A percentile compares a stretch with the other conserved stretches of the same genome.
phyloP scores from a whole-genome alignment of 805 yeast species.

The Spathaspora passalidarum region DNA sequence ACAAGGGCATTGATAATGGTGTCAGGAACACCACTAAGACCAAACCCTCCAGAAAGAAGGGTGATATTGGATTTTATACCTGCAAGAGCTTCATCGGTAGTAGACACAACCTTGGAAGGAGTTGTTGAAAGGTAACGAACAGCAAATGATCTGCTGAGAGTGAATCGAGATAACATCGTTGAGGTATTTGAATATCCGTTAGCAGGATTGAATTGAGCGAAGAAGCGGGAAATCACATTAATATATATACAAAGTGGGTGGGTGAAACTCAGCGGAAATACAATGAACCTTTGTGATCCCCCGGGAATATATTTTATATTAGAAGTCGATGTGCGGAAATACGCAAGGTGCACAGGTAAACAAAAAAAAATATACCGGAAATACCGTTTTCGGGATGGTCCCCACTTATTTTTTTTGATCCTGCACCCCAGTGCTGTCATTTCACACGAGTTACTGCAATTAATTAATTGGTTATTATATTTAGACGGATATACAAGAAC shows the following conservation, averaged over 20 bases:
- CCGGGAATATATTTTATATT: neutral
- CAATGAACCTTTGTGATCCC: neutral
- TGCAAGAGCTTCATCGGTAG: slow-evolving; percentile 27
- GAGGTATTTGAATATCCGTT: neutral
- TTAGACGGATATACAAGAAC: too few relatives aligned
- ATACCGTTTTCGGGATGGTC: neutral
- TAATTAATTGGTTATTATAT: too few relatives aligned
- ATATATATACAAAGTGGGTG: too few relatives aligned
- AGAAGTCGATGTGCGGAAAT: neutral
- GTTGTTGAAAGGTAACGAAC: slow-evolving; percentile 5
- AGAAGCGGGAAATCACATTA: neutral
- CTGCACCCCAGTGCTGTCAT: too few relatives aligned
- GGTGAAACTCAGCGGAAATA: neutral
- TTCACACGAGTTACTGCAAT: too few relatives aligned
- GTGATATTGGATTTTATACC: slow-evolving; percentile 28
- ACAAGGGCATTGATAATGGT: slow-evolving; percentile 38
- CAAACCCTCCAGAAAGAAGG: slow-evolving; percentile 49
- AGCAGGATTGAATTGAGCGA: neutral
- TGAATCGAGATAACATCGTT: neutral
- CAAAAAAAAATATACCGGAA: neutral
- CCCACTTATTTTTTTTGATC: too few relatives aligned
- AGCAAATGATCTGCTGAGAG: neutral
- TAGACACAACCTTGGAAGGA: slow-evolving; percentile 15
- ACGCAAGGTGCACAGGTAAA: neutral
- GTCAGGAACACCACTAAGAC: slow-evolving; percentile 47